These are phyloP conservation scores for Lagenaria siceraria DNA, from an alignment of 306 rosid species.

Conservation along the genomic window DNA sequence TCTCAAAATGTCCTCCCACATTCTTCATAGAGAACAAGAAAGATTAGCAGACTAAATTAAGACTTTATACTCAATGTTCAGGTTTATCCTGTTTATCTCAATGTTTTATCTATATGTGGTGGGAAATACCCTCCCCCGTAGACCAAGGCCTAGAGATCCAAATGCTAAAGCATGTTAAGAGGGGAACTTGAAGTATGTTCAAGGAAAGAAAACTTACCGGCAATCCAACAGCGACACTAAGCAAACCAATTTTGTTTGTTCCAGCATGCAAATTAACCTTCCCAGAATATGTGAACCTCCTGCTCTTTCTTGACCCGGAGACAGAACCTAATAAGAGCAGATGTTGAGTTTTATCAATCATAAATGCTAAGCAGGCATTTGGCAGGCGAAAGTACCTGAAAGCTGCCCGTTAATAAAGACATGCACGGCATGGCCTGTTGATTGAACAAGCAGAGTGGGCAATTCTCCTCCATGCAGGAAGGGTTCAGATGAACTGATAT, in stretches of 20 bases:
- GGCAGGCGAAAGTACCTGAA: conserved; percentile 39
- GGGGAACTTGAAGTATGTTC: conserved; percentile 1
- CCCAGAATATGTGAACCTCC: conserved; percentile 76
- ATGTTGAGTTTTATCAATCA: conserved; percentile 23
- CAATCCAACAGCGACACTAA: conserved; percentile 91
- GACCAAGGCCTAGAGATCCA: not conserved
- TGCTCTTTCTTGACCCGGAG: conserved; percentile 67
- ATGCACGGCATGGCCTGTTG: conserved; percentile 90
- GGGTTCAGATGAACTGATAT: conserved; percentile 62
- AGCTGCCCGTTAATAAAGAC: conserved; percentile 76
- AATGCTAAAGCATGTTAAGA: not conserved
- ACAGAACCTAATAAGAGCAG: conserved; percentile 57
- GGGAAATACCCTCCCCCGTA: not conserved
- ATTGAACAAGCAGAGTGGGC: conserved; percentile 77
- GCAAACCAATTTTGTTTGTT: conserved; percentile 63
- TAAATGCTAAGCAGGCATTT: not conserved
- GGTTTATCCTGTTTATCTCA: not conserved
- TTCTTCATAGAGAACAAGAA: conserved; percentile 32
- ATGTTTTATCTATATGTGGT: not conserved
- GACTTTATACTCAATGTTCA: not conserved
- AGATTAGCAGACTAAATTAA: conserved; percentile 1
- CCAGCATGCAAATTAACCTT: conserved; percentile 70
- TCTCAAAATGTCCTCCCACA: conserved; percentile 89
- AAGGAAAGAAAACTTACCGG: conserved; percentile 41
- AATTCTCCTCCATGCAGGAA: conserved; percentile 73